Percentiles rank a stretch among this genome's conserved stretches.
Conservation (phyloP, 176 grass and related monocot species). For the Ensete glaucum region DNA sequence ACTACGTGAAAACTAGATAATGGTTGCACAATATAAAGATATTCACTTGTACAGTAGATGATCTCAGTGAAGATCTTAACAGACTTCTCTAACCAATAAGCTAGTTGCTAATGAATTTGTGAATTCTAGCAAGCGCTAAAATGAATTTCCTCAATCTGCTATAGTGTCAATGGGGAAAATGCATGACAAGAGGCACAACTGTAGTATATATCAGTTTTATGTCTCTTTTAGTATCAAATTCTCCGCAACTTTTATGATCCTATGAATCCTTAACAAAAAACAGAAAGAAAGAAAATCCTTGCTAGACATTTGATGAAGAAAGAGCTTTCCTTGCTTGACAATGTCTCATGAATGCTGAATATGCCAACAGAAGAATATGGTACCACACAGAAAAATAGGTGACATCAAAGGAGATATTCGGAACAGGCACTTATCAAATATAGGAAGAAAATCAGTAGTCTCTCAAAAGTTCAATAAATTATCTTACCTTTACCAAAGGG, state of each 20-base stretch:
- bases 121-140: neutral
- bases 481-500: slow-evolving; percentile 61
- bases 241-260: too few species aligned
- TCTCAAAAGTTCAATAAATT: neutral
- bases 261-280: neutral
- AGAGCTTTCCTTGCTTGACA: neutral
- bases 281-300: neutral
- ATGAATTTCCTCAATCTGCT: neutral
- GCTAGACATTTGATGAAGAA: neutral
- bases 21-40: neutral
- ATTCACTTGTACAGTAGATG: neutral
- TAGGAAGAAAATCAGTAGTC: neutral
- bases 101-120: neutral
- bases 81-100: neutral
- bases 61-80: neutral
- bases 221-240: too few species aligned
- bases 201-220: too few species aligned
- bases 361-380: neutral
- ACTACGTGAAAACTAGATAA: neutral
- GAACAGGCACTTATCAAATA: neutral
- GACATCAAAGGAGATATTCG: neutral
- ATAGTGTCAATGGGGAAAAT: neutral
- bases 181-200: too few species aligned
- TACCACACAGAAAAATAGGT: neutral
- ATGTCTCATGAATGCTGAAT: neutral